Base-by-base conservation (phyloP, 352 stramenopile species). In the Pythium chondricola region DNA sequence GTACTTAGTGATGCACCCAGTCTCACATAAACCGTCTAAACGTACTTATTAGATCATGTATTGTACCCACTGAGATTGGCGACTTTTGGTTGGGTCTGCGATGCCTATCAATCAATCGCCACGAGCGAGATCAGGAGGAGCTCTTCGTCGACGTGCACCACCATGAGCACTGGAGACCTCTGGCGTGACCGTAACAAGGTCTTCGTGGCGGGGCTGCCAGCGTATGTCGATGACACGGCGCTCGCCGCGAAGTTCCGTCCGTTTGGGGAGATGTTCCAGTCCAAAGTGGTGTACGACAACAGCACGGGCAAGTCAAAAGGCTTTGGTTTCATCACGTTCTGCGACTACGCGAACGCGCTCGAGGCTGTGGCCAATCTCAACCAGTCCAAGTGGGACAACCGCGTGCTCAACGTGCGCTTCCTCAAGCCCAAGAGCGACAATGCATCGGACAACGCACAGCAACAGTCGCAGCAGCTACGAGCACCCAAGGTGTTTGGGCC, bases 111-210 rank as follows among this genome's bases (percentile, higher is more conserved):
- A 18, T 39, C 39, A 21, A 56, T 50, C 26, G 27, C 39, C 39
- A 29, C 8, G 8, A 26, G 39, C 39, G 18, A n/a, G n/a, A n/a
- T n/a, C n/a, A n/a, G n/a, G n/a, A n/a, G n/a, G n/a, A n/a, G n/a
- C 26, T 13, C 9, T 20, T 20, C 11, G 11, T 43, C 9, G 8
- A 14, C 16, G 38, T 43, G 14, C 14, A 16, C 35, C 35, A 41
- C 7, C 35, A 87, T 85, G 75, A 62, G 58, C 9, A 74, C 85
- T 56, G 61, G 56, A 7, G 65, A 91, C 48, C 64, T 93, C 24
- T 93, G 82, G 82, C 82, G 82, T 43, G 82, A 93, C 61, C 82
- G 82, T 60, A 93, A 89, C 66, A 93, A 93, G 67, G 74, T 93
- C 43, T 89, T 93, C 56, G 79, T 93, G 36, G 82, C 78, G 10